phyloP scores from a whole-genome alignment of 1,284 basidiomycete species.

The Cronartium quercuum region DNA sequence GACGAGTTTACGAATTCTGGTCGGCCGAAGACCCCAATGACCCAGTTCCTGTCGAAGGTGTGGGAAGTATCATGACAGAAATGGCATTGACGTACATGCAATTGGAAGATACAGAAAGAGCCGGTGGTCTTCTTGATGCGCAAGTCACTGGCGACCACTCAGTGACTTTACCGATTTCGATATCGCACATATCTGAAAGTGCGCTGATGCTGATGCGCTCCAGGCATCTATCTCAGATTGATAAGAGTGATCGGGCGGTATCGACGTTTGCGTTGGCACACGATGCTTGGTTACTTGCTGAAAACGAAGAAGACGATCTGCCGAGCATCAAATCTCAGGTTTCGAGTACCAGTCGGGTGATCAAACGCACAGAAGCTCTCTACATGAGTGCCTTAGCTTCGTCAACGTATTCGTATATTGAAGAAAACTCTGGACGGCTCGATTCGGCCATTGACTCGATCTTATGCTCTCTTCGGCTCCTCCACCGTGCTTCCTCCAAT shows the following conservation, averaged over 20 bases:
- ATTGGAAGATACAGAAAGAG: constrained; percentile 18
- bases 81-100: constrained; percentile 33
- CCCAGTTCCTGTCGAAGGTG: not conserved
- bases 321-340: constrained; percentile 3
- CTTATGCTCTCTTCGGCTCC: constrained; percentile 18
- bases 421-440: constrained; percentile 32
- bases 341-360: constrained; percentile 20
- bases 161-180: not conserved
- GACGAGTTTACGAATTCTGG: not conserved
- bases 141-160: constrained; percentile 7
- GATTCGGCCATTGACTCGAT: constrained; percentile 28
- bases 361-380: constrained; percentile 17
- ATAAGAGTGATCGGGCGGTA: constrained; percentile 7
- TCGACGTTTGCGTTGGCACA: constrained; percentile 15
- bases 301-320: constrained; percentile 16
- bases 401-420: constrained; percentile 25
- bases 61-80: constrained; percentile 10
- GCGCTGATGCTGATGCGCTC: constrained; percentile 27
- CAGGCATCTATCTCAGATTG: constrained; percentile 22
- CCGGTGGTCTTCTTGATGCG: constrained; percentile 24
- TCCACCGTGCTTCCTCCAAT: constrained; percentile 35
- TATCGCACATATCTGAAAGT: constrained; percentile 15
- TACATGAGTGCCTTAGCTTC: constrained; percentile 29
- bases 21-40: not conserved
- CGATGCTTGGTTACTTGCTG: constrained; percentile 26